A percentile compares a stretch with the other conserved stretches of the same genome.
These are phyloP conservation scores for Discostella stelligera DNA, from an alignment of 352 stramenopile species.

Conservation along the genomic window DNA sequence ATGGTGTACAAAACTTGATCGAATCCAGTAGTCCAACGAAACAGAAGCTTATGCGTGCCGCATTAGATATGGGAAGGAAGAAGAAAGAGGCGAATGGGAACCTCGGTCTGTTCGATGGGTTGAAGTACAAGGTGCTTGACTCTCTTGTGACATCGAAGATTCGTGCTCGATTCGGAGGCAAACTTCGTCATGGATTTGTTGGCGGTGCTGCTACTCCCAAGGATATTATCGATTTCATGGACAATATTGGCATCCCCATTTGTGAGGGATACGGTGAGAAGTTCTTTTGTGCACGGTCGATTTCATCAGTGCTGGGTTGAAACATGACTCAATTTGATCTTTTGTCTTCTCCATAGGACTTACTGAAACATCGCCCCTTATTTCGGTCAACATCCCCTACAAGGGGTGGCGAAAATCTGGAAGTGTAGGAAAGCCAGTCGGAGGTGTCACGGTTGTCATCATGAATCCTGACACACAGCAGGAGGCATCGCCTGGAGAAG, in stretches of 20 bases:
- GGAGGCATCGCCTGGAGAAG: conserved; percentile 46
- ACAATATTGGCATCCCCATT: conserved; percentile 77
- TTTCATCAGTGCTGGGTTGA: neutral
- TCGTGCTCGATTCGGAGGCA: conserved; percentile 60
- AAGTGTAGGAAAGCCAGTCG: conserved; percentile 63
- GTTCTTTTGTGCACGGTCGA: neutral
- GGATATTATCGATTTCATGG: conserved; percentile 70
- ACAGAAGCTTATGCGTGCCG: conserved; percentile 57
- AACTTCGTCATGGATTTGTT: conserved; percentile 74
- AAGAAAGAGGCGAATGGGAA: conserved; percentile 33
- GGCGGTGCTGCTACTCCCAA: conserved; percentile 72
- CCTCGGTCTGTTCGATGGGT: conserved; percentile 51
- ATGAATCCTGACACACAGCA: conserved; percentile 55
- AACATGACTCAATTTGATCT: neutral
- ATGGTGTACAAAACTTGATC: conserved; percentile 70
- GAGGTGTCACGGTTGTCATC: conserved; percentile 63
- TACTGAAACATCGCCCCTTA: conserved; percentile 68
- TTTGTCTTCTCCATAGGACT: conserved; percentile 20
- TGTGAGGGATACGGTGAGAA: conserved; percentile 65
- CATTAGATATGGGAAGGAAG: conserved; percentile 59
- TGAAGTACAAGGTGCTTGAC: conserved; percentile 62
- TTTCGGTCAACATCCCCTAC: conserved; percentile 54
- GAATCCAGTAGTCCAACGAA: conserved; percentile 43
- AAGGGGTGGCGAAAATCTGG: conserved; percentile 47
- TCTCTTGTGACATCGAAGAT: conserved; percentile 72